Evolutionary conservation across 2,329 filamentous ascomycete species (phyloP).

Genomic region (Orbilia ellipsospora): DNA sequence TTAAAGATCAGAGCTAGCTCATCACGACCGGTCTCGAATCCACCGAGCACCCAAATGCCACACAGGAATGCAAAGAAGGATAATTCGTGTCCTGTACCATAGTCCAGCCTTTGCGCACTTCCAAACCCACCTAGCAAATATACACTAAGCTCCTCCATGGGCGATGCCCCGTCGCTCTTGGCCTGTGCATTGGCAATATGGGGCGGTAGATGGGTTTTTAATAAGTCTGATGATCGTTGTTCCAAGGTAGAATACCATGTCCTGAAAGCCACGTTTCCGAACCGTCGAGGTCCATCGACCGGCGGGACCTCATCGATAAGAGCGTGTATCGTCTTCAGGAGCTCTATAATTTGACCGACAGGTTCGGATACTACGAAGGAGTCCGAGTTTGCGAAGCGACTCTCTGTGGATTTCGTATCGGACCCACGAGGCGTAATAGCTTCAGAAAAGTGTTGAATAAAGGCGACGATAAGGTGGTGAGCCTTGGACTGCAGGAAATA

Average conservation of each 20-base stretch:
- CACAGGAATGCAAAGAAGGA: slow-evolving; percentile 93
- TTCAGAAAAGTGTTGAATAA: slow-evolving; percentile 88
- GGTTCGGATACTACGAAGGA: slow-evolving; percentile 67
- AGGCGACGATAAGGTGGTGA: slow-evolving; percentile 86
- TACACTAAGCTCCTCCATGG: slow-evolving; percentile 75
- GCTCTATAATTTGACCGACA: slow-evolving; percentile 72
- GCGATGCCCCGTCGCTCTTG: slow-evolving; percentile 61
- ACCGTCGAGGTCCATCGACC: slow-evolving; percentile 84
- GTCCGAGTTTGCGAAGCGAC: slow-evolving; percentile 64
- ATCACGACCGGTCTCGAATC: slow-evolving; percentile 71
- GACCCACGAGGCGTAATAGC: slow-evolving; percentile 76
- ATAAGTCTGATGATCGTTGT: slow-evolving; percentile 65
- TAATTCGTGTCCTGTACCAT: slow-evolving; percentile 94
- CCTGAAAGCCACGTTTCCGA: slow-evolving; percentile 91
- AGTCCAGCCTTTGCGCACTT: slow-evolving; percentile 88
- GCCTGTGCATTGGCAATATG: slow-evolving; percentile 62
- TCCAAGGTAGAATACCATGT: slow-evolving; percentile 80
- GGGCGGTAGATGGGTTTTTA: slow-evolving; percentile 69
- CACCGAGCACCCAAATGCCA: slow-evolving; percentile 88
- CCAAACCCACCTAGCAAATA: slow-evolving; percentile 91
- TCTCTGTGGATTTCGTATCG: slow-evolving; percentile 64
- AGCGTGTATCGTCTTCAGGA: slow-evolving; percentile 73
- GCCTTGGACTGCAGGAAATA: slow-evolving; percentile 83
- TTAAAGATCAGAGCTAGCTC: slow-evolving; percentile 58
- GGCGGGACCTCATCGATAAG: slow-evolving; percentile 84